Conservation (phyloP, 192 early-diverging fungal genomes). For the Backusella tuberculispora region DNA sequence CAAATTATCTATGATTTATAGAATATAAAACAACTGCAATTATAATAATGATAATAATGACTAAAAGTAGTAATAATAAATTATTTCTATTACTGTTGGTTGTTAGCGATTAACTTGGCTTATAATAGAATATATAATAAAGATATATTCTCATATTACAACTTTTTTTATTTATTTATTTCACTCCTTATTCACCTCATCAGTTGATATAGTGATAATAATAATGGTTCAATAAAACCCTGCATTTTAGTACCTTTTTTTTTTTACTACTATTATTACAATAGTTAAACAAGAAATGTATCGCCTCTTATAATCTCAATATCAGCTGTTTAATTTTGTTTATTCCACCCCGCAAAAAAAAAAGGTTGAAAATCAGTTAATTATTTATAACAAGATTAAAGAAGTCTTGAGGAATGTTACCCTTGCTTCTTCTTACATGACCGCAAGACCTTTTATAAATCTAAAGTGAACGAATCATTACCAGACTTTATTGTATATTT, state of each 20-base stretch:
- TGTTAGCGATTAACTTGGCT: too few species aligned
- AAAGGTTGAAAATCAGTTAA: not conserved
- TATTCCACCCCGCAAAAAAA: conserved; percentile 9
- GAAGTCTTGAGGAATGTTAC: not conserved
- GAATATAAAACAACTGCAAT: too few species aligned
- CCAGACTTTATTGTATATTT: too few species aligned
- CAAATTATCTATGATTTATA: too few species aligned
- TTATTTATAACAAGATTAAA: not conserved
- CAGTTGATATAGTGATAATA: not conserved
- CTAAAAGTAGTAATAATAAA: too few species aligned
- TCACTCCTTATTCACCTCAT: not conserved
- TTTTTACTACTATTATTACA: not conserved
- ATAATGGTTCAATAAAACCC: not conserved
- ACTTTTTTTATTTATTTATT: not conserved
- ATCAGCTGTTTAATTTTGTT: conserved; percentile 2
- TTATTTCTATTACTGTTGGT: too few species aligned
- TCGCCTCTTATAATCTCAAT: conserved; percentile 5
- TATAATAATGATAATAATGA: too few species aligned
- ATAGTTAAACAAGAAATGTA: not conserved
- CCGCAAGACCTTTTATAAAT: conserved; percentile 2
- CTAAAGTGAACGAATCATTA: not conserved
- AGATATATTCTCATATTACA: not conserved
- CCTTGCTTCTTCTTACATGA: not conserved
- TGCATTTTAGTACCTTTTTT: not conserved
- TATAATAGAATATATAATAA: not conserved